Conservation (phyloP, 495 filamentous ascomycete species). For the Trichoderma orchidacearum region DNA sequence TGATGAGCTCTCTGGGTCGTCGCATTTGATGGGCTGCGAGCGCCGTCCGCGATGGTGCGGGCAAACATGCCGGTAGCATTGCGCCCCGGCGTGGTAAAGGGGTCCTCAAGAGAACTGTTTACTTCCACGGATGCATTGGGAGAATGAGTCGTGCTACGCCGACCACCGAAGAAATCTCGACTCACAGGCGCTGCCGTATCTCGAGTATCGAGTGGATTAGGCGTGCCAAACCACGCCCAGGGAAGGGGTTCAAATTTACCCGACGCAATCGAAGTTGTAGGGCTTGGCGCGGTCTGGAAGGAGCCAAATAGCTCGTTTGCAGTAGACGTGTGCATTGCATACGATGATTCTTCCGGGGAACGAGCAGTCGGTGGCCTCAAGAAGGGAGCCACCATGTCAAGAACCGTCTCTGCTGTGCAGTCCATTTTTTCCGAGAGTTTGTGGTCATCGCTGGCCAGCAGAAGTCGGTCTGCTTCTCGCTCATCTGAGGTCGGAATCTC, state of each 20-base stretch:
- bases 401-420: conserved; percentile 7
- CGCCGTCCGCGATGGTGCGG: background rate
- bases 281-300: background rate
- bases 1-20: background rate
- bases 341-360: conserved; percentile 14
- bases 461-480: background rate
- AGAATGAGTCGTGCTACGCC: background rate
- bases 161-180: background rate
- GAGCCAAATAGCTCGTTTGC: conserved; percentile 12
- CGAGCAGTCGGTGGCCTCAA: conserved; percentile 9
- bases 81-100: background rate
- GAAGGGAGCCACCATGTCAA: background rate
- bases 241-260: background rate
- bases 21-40: background rate
- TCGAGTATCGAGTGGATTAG: background rate
- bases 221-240: background rate
- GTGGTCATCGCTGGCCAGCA: background rate
- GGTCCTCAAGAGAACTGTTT: background rate
- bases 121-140: background rate
- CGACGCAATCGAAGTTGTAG: background rate
- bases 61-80: background rate
- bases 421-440: conserved; percentile 1
- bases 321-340: conserved; percentile 18
- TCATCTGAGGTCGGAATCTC: background rate
- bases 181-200: background rate